Percentiles rank a stretch among this genome's conserved stretches.
Evolutionary conservation across 768 basidiomycete species (phyloP).

Genomic region (Coprinopsis strossmayeri): DNA sequence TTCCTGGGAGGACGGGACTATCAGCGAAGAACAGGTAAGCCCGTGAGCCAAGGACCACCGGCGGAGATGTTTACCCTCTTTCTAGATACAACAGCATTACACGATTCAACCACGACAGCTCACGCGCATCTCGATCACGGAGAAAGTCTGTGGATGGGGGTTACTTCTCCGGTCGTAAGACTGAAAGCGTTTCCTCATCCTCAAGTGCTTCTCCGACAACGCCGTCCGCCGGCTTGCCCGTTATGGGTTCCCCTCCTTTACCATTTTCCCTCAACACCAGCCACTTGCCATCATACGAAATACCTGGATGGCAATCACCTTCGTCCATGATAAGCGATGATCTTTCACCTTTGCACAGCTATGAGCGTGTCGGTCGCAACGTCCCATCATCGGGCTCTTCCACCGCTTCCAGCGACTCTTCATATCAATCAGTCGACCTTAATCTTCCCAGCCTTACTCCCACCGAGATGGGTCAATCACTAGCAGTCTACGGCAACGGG

Average conservation of each 20-base stretch:
- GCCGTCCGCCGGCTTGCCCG: conserved; percentile 20
- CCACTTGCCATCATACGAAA: conserved; percentile 5
- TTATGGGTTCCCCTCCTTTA: conserved; percentile 16
- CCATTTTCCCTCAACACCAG: conserved; percentile 6
- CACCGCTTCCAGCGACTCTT: conserved; percentile 20
- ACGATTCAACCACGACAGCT: conserved; percentile 36
- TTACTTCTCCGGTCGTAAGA: conserved; percentile 24
- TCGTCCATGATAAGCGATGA: conserved; percentile 26
- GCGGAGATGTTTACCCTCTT: conserved; percentile 5
- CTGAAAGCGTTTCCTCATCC: conserved; percentile 35
- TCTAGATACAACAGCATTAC: conserved; percentile 48
- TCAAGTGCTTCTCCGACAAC: conserved; percentile 33
- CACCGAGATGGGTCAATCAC: conserved; percentile 23
- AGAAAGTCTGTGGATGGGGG: conserved; percentile 29
- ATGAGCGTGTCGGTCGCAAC: conserved; percentile 16
- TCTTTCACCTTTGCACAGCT: conserved; percentile 21
- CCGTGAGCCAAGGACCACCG: not conserved
- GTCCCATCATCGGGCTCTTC: conserved; percentile 20
- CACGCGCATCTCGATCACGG: conserved; percentile 27
- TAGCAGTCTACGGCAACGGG: conserved; percentile 8
- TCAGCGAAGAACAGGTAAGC: conserved; percentile 54
- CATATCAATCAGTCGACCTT: conserved; percentile 27
- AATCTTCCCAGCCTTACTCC: conserved; percentile 24
- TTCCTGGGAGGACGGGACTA: conserved; percentile 53
- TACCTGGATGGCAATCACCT: conserved; percentile 25